Base-by-base conservation (phyloP, 2,329 filamentous ascomycete species). In the Aureobasidium melanogenum region DNA sequence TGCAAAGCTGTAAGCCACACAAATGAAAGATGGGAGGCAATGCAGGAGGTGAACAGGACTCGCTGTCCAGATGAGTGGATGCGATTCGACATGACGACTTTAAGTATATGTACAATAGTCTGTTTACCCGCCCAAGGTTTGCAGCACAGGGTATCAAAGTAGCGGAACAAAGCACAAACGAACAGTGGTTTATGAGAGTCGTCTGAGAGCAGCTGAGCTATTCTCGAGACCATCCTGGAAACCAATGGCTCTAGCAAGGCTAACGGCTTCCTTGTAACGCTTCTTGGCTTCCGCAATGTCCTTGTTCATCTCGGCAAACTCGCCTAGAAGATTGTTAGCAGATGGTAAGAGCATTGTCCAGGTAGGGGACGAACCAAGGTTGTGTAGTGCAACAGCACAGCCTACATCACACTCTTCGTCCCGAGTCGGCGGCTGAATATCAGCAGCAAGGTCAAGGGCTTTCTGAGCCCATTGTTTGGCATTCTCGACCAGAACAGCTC, bases 371-470 rank as follows among this genome's bases (percentile, higher is more conserved):
- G 17, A 47, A 59, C 56, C 56, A 58, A 96, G 82, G 70, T 95
- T 96, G 73, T 90, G 88, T n/a, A 89, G 85, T 8, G 92, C 88
- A 6, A 88, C 88, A 2, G 88, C 88, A 69, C 92, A 97, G 1
- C 88, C 89, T 61, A 88, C 74, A 71, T 96, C 91, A 69, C 93
- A 97, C 69, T 96, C 90, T 54, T 86, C 80, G 2, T 85, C 89
- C 43, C 89, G 80, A 3, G 84, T 77, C 0, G 88, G 83, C 4
- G 86, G 83, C 60, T 80, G 75, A 44, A 95, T 86, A 30, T 83
- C 81, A 8, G 79, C 79, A 1, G 87, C 84, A 61, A 91, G 82
- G 24, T 80, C 78, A 36, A 92, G 76, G 2, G 91, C 88, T 69
- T 93, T 93, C 56, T 82, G 76, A 6, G 90, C 89, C 92, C 92